Conservation (phyloP, 768 basidiomycete genomes). For the Filobasidium floriforme region DNA sequence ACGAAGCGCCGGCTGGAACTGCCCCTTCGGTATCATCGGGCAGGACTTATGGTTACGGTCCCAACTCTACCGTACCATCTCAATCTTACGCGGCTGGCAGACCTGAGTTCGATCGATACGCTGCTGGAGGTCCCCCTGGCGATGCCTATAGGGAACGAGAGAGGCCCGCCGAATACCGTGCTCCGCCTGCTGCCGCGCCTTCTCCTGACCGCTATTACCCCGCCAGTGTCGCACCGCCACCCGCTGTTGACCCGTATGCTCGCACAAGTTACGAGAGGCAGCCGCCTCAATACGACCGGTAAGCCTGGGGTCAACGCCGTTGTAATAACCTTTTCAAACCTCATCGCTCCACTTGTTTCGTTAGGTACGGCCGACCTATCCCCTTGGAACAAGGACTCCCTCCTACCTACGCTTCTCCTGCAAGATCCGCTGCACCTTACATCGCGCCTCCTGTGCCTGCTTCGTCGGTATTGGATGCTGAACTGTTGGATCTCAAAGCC, state of each 20-base stretch:
- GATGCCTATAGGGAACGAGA: background rate
- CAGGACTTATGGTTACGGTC: conserved; percentile 1
- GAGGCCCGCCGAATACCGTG: background rate
- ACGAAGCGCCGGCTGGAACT: background rate
- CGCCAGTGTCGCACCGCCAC: background rate
- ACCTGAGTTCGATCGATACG: background rate
- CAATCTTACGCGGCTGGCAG: background rate
- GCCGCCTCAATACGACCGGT: conserved; percentile 3
- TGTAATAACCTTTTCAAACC: too few species aligned
- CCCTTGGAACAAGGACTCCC: background rate
- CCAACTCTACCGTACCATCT: background rate
- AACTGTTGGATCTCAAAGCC: conserved; percentile 8
- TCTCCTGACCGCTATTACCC: background rate
- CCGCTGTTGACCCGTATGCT: background rate
- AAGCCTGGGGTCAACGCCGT: background rate
- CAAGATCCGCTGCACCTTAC: background rate
- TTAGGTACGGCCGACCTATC: conserved; percentile 4
- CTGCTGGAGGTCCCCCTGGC: background rate
- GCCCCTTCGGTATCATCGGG: background rate
- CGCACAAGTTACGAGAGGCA: background rate
- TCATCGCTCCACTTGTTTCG: background rate
- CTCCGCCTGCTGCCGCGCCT: background rate
- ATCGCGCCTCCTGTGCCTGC: background rate
- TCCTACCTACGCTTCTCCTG: conserved; percentile 4
- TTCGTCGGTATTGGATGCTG: background rate